Base-by-base conservation (phyloP, 78 protist genomes). In the Cavenderia fasciculata region DNA sequence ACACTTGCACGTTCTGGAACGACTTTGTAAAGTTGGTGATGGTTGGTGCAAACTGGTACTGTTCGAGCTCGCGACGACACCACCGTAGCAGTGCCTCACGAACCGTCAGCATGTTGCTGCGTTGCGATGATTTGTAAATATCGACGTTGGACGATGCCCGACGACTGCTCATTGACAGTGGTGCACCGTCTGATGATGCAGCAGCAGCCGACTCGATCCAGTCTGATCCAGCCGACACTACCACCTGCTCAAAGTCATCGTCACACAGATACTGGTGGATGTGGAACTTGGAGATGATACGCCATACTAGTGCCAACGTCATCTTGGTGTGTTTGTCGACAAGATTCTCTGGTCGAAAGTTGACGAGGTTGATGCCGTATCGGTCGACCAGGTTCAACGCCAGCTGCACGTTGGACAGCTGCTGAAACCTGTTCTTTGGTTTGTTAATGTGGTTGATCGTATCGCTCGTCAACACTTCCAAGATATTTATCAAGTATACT, bases 391-490 rank as follows among this genome's bases (percentile, higher is more conserved):
- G 65, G 2, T 47, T 46, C 19, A 82, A 54, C 33, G 89, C 89
- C 4, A 82, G 25, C 41, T 82, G 89, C 7, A 62, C 89, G 41
- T 82, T 82, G 31, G 75, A 68, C 21, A 82, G 62, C 40, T 68
- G 75, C 23, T 82, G 89, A 56, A 82, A 56, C 68, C 77, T 82
- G 57, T 82, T 82, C 31, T 52, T 82, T 54, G 89, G 89, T 41
- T 82, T 82, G 1, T 27, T 40, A 29, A 47, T 68, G 31, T 82
- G 72, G 12, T 33, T n/a, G 77, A 74, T 56, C 21, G 52, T 65
- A 36, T 82, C 89, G 1, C 29, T 41, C 1, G 89, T 82, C 6
- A 82, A 34, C 14, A 82, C 56, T 46, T 82, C 89, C 49, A 82
- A 61, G 10, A 82, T 12, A 29, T 68, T 82, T 1, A 82, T 68